Evolutionary conservation across 192 early-diverging fungal species (phyloP), one percentile per base, ranked within the genome.

Genomic region (Phlyctochytrium arcticum): DNA sequence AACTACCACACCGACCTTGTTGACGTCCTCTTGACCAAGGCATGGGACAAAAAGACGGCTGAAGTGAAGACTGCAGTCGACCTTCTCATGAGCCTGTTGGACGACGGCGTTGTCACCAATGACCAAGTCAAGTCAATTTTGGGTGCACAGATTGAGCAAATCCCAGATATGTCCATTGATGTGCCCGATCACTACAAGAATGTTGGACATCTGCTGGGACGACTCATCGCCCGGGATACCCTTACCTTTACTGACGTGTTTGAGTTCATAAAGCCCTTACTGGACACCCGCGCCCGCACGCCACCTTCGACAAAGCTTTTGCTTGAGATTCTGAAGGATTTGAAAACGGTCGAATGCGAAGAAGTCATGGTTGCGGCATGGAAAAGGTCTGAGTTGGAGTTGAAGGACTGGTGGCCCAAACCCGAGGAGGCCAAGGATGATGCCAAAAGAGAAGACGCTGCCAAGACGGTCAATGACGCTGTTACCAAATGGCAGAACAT

Each of bases 111-210:
- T 36, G 50, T 90, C n/a, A 62, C 81, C 34, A 54, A 48, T 17
- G 76, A 83, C 47, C 64, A 75, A 17, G 69, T 83, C 36, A 42
- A 55, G 29, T 49, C 32, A 15, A 47, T 32, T 67, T 74, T 88
- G 33, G 65, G 62, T 6, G 85, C 76, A 15, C 77, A 87, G 37
- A 68, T 76, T 33, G 86, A 85, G 61, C 58, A 79, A 53, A 69
- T 90, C 47, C 82, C 88, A 36, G 93, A 95, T 61, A 72, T 89
- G 39, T 81, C 83, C 7, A 75, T 82, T 33, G 91, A 93, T 70
- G 80, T 84, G 1, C 90, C 90, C 21, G 75, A 83, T 39, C 85
- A 83, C 9, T 87, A 80, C 76, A 78, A 75, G 35, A 81, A 76
- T 75, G 76, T 87, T 46, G 72, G 72, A 23, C 39, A 54, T 12